Percentiles rank a stretch among this genome's conserved stretches.
phyloP scores from a whole-genome alignment of 1,139 yeast species.

The Candida sanyaensis region DNA sequence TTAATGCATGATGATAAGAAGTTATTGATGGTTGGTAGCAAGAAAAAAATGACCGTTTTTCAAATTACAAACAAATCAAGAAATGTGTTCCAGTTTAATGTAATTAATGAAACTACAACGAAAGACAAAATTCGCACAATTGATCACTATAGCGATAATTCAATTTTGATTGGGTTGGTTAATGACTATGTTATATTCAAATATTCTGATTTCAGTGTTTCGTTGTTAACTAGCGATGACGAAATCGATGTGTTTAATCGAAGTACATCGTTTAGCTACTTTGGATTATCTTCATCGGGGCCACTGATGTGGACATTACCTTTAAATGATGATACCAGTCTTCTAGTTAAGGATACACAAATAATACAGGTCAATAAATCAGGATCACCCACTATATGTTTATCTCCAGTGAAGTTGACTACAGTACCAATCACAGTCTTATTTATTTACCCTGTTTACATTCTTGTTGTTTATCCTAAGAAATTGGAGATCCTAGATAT shows the following conservation, averaged over 20 bases:
- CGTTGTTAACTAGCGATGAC: conserved; percentile 17
- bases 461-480: conserved; percentile 40
- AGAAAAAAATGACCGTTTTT: conserved; percentile 32
- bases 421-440: conserved; percentile 35
- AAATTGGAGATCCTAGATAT: conserved; percentile 48
- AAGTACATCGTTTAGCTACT: conserved; percentile 28
- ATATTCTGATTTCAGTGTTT: conserved; percentile 20
- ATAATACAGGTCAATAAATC: conserved; percentile 18
- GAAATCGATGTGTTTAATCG: conserved; percentile 21
- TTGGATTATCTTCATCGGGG: conserved; percentile 25
- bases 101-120: conserved; percentile 25
- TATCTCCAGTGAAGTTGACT: conserved; percentile 27
- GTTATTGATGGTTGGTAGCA: conserved; percentile 30
- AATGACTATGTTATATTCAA: conserved; percentile 33
- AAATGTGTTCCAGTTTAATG: conserved; percentile 30
- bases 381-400: conserved; percentile 15
- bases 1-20: conserved; percentile 21
- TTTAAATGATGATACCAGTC: conserved; percentile 16
- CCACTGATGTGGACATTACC: conserved; percentile 26
- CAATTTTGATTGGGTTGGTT: conserved; percentile 26
- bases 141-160: conserved; percentile 14
- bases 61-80: conserved; percentile 31
- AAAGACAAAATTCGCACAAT: conserved; percentile 30
- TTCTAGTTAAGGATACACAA: conserved; percentile 33
- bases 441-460: conserved; percentile 46